Evolutionary conservation across 345 rosid species (phyloP), one percentile per base, ranked within the genome.

Genomic region (Citrus mangshanensis): DNA sequence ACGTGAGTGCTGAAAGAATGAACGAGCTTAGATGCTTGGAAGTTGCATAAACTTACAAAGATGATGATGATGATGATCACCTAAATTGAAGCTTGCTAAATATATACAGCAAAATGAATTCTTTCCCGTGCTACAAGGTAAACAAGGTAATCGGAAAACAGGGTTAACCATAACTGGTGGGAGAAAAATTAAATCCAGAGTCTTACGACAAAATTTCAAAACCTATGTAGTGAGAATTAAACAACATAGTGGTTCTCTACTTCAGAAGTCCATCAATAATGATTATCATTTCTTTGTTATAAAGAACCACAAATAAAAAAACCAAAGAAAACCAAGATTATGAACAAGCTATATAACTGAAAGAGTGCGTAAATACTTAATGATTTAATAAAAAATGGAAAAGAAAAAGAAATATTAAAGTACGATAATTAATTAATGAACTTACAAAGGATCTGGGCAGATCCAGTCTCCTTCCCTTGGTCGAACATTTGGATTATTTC

Each of bases 401-500:
- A 18, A 25, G 28, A 58, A 24, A 51, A 68, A 40, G 40, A 35
- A 51, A 18, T 76, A 21, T 28, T 22, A 55, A 28, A 79, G 22
- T 19, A 42, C 5, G 34, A 77, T 59, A 63, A 75, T 40, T 28
- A 30, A 76, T 71, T 58, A 22, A 46, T 6, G 37, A 46, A 85
- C 98, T 90, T 88, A 92, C 95, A 40, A 32, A 61, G 91, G 88
- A 86, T 92, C 91, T 3, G 84, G 74, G 82, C 98, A 95, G 73
- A 84, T 77, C 99, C 98, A 93, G 79, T 95, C 98, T 67, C 98
- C 99, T 77, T 93, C 97, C 86, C 98, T 92, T 58, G 99, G 98
- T 28, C 91, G 92, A 64, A 95, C 92, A 68, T 92, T 95, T 61
- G 96, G 87, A 66, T 86, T 87, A 76, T 88, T 92, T 87, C 92